Evolutionary conservation across 192 early-diverging fungal species (phyloP), one percentile per base, ranked within the genome.

Genomic region (Chytriomyces sp.): DNA sequence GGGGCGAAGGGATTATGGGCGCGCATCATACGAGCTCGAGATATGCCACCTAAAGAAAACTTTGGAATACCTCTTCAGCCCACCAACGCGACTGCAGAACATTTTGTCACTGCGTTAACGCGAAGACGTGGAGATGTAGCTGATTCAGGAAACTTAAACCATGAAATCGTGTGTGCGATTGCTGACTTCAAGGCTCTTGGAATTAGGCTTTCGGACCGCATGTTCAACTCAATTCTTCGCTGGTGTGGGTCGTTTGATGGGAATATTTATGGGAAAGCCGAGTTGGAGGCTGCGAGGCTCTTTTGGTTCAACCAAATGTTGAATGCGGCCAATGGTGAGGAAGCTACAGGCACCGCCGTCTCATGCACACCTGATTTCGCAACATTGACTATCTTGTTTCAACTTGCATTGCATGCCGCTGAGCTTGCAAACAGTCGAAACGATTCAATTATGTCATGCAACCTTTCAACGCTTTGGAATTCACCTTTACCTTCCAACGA

Each of bases 161-260:
- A n/a, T n/a, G n/a, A n/a, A n/a, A n/a, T n/a, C n/a, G n/a, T n/a
- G n/a, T n/a, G n/a, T n/a, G n/a, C n/a, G n/a, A 7, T 65, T 12
- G 19, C 14, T 28, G 40, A 49, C 19, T 28, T 65, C 28, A 65
- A n/a, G 28, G 28, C 40, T 17, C 12, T 14, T 28, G 40, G 39
- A 22, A 41, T 65, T n/a, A 19, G 6, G 8, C 63, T 34, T 34
- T 49, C 63, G 22, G 41, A 17, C 6, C 8, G 40, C 10, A 22
- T 65, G 25, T 65, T 30, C 63, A 40, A 65, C 39, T 65, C 63
- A 49, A 12, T 65, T 12, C 17, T 65, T 25, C 63, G 63, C 7
- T 65, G 63, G 63, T 14, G n/a, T 7, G 8, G 14, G 8, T 7
- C 22, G 22, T 17, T 8, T 6, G 63, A 33, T 14, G 25, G 10